Evolutionary conservation across 78 protist species (phyloP), one percentile per base, ranked within the genome.

Genomic region (Tieghemostelium lacteum): DNA sequence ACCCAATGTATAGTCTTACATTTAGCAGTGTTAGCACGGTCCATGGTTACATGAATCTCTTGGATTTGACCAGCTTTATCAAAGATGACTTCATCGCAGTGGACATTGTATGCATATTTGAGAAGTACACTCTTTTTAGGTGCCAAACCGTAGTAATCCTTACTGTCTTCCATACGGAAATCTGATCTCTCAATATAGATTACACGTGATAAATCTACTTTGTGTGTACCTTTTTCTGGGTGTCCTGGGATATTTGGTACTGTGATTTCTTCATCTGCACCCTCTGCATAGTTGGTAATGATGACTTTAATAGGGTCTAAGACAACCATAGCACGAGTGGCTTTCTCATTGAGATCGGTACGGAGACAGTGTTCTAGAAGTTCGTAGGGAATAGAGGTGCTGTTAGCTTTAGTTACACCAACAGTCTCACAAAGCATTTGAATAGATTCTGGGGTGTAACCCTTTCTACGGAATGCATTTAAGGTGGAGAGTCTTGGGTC

Each of bases 401-500:
- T 33, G 42, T 45, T 49, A 17, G 88, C 52, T 94, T 86, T 73
- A 5, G 99, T 96, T 63, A 97, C 97, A 63, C 99, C 99, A 37
- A 97, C 86, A 1, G 28, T 29, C 14, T 96, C 97, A 86, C 99
- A 97, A 61, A 99, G 93, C 3, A 2, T 22, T 85, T 97, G 94
- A 65, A 99, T 88, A 10, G 96, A 92, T 26, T 69, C 94, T 28
- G 99, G 98, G 10, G 98, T 75, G 94, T 74, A 96, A 54, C 99
- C 99, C 29, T 98, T 77, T 20, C 99, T 52, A 36, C 98, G 86
- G 73, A 98, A 73, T 16, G 97, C 97, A 31, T 67, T 42, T 69
- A 97, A 49, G 36, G 99, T 98, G 36, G 76, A 93, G 31, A 99
- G 86, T 24, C 99, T 94, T 22, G 99, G 99, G 83, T 99, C 99